Evolutionary conservation across 305 asterid genomes (phyloP).

Genomic region (Caryopteris hybrid): DNA sequence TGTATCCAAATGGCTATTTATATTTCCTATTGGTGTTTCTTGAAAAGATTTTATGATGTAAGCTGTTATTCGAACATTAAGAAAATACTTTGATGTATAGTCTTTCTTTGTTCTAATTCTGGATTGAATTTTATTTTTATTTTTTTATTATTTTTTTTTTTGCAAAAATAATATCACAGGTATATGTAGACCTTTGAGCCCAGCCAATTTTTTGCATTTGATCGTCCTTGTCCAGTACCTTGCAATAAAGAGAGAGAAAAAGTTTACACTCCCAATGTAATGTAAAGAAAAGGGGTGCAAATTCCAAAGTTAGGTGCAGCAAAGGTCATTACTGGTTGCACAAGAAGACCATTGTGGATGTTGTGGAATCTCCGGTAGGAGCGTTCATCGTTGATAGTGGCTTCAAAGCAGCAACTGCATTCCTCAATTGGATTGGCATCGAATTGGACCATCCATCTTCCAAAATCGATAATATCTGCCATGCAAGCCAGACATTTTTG

Average conservation of each 20-base stretch:
- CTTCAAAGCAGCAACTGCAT: conserved; percentile 79
- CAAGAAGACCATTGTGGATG: conserved; percentile 87
- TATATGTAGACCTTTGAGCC: conserved; percentile 82
- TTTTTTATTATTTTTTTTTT: conserved; percentile 1
- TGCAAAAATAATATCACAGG: conserved; percentile 39
- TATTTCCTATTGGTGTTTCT: no score
- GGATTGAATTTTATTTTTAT: no score
- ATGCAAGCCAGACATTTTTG: conserved; percentile 54
- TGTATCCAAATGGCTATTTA: no score
- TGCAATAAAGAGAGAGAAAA: conserved; percentile 56
- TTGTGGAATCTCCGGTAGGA: conserved; percentile 87
- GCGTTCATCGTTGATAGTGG: conserved; percentile 91
- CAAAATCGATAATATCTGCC: conserved; percentile 47
- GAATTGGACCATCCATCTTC: conserved; percentile 41
- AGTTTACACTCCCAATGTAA: conserved; percentile 43
- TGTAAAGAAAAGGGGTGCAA: conserved; percentile 28
- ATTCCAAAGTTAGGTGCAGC: conserved; percentile 62
- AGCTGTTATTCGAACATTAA: not conserved
- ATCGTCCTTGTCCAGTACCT: conserved; percentile 67
- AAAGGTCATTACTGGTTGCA: conserved; percentile 84
- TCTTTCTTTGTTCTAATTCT: conserved; percentile 13
- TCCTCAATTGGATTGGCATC: conserved; percentile 90
- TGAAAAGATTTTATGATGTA: not conserved
- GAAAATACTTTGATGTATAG: not conserved
- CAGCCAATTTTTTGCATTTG: conserved; percentile 55